A percentile compares a stretch with the other conserved stretches of the same genome.
Conservation (phyloP, 192 early-diverging fungal species). For the Backusella parvicylindrica region DNA sequence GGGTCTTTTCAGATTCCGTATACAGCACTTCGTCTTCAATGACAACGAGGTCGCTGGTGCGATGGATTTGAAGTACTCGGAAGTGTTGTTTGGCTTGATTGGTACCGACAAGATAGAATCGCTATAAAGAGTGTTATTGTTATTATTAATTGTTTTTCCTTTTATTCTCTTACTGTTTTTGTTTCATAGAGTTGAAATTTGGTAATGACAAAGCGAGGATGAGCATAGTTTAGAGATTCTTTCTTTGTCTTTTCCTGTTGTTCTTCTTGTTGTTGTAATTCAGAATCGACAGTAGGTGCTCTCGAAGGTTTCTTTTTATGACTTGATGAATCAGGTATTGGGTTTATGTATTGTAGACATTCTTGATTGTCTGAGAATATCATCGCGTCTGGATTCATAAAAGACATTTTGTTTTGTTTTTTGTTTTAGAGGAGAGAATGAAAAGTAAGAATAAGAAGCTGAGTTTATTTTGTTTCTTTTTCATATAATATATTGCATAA, state of each 20-base stretch:
- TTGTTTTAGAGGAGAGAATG: background rate
- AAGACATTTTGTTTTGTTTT: background rate
- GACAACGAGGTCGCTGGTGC: slow-evolving; percentile 71
- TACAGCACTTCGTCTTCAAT: slow-evolving; percentile 78
- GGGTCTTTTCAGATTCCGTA: slow-evolving; percentile 67
- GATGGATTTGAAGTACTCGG: slow-evolving; percentile 86
- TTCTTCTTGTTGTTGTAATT: background rate
- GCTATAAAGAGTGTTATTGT: slow-evolving; percentile 27
- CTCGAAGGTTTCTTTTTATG: background rate
- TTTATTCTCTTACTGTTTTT: slow-evolving; percentile 53
- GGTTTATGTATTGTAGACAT: slow-evolving; percentile 1
- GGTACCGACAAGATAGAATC: slow-evolving; percentile 83
- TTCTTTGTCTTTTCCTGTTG: background rate
- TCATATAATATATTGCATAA: too few species aligned
- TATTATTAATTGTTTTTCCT: too few species aligned
- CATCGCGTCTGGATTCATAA: slow-evolving; percentile 30
- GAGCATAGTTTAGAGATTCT: slow-evolving; percentile 7
- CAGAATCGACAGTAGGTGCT: background rate
- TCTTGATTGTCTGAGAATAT: slow-evolving; percentile 26
- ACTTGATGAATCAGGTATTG: background rate
- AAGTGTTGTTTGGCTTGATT: slow-evolving; percentile 72
- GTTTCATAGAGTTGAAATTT: slow-evolving; percentile 88
- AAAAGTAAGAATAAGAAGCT: background rate
- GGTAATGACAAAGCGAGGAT: slow-evolving; percentile 51
- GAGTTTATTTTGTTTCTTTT: background rate